Evolutionary conservation across 2,329 filamentous ascomycete genomes (phyloP), one percentile per base, ranked within the genome.

Genomic region (Xylariaceae sp.): DNA sequence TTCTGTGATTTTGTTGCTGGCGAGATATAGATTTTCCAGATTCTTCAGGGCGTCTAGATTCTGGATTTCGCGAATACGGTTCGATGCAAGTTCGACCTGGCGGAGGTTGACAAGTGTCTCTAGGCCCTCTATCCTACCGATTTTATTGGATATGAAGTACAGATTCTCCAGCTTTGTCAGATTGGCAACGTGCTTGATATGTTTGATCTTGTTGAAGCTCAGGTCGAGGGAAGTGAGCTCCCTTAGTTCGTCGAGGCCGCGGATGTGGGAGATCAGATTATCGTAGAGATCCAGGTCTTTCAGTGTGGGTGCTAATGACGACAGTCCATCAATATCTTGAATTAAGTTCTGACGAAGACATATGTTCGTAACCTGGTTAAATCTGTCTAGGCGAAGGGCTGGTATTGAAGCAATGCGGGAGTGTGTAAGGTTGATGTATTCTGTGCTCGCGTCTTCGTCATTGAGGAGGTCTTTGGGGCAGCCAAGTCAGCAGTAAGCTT

Each of bases 181-280:
- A 59, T 92, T 86, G 47, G 78, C 77, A 54, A 97, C 72, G 59
- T 92, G 83, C 68, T 95, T 95, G 72, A 98, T 95, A 68, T 96
- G 91, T 67, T 95, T 96, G 72, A 98, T 92, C 74, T 97, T 97
- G 75, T 98, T 98, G 79, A 96, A 98, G 66, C 88, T 94, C 41
- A 98, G 76, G 64, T 98, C 93, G 44, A 98, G 80, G 45, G 74
- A 85, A 5, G 79, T 88, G 43, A 98, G 78, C 50, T 86, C 76
- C 11, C 76, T 80, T 46, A 96, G 80, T 37, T 81, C 74, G 43
- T 96, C 90, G 37, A 98, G 77, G 22, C 88, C 88, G 55, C 84
- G 83, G 67, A 96, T 82, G 66, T 95, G 90, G 10, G 83, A 80
- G 58, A 98, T 90, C 16, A 95, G 77, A 67, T 98, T 98, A 70